These are phyloP conservation scores for Spiraea crenata DNA, from an alignment of 331 rosid genomes.

Conservation along the genomic window DNA sequence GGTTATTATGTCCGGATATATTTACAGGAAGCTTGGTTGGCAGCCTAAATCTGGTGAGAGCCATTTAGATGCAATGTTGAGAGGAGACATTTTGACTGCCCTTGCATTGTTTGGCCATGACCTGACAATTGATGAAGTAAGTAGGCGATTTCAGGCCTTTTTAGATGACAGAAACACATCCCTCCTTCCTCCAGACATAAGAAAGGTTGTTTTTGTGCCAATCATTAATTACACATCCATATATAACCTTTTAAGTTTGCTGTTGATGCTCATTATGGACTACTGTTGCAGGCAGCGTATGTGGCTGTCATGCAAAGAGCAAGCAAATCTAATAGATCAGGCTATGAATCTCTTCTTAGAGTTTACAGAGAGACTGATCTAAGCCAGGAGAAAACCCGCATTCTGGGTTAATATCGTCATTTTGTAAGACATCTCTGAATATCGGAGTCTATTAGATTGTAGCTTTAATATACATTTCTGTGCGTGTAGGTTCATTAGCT, in stretches of 20 bases:
- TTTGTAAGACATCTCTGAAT: constrained; percentile 15
- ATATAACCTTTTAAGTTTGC: constrained; percentile 14
- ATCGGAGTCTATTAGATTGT: constrained; percentile 2
- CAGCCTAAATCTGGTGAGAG: constrained; percentile 76
- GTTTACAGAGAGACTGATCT: constrained; percentile 78
- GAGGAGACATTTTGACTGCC: constrained; percentile 85
- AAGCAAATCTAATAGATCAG: constrained; percentile 48
- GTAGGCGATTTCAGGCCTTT: constrained; percentile 67
- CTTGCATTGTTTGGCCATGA: constrained; percentile 76
- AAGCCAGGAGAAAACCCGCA: constrained; percentile 87
- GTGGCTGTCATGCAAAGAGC: constrained; percentile 71
- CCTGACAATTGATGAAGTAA: constrained; percentile 75
- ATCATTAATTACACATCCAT: constrained; percentile 15
- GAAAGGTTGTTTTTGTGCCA: constrained; percentile 53
- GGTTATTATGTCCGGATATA: constrained; percentile 19
- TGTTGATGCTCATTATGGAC: constrained; percentile 29
- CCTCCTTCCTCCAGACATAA: constrained; percentile 85
- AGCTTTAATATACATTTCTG: constrained; percentile 4
- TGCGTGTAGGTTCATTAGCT: constrained; percentile 48
- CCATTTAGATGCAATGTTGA: constrained; percentile 90
- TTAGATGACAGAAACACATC: constrained; percentile 71
- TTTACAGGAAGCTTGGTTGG: constrained; percentile 92
- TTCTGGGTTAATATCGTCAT: constrained; percentile 52
- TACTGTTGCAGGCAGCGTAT: constrained; percentile 68
- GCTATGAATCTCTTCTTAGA: constrained; percentile 71